Evolutionary conservation across 1,284 basidiomycete genomes (phyloP), one percentile per base, ranked within the genome.

Genomic region (Trichosporon inkin): DNA sequence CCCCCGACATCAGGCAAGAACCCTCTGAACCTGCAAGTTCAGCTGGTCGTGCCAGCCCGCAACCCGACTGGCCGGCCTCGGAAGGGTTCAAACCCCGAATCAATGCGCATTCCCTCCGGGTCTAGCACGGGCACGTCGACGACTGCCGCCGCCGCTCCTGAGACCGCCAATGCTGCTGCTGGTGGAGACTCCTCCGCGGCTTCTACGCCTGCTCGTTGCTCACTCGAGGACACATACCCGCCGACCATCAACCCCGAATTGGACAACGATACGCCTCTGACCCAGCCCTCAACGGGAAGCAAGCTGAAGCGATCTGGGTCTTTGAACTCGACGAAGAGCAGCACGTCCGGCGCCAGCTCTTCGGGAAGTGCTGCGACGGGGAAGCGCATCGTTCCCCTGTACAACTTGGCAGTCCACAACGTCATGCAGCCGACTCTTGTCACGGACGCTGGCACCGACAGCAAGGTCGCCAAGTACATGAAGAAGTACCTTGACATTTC

Each of bases 21-120:
- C 68, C 90, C 92, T 0, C 82, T 95, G 53, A 96, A 95, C 74
- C 83, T 97, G 1, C 94, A 97, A 74, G 87, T 97, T 6, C 94
- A 97, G 76, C 86, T 97, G 34, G 88, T 96, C 10, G 75, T 77
- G 47, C 68, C 53, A 3, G 55, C 56, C 16, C 44, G 36, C 20
- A 39, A 41, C 4, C 24, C 56, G 6, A 22, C 36, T 6, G 38
- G 38, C n/a, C 39, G 60, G 13, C 36, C 55, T 16, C 19, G 59
- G 17, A 24, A 35, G 11, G 51, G 55, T 6, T 60, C 59, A 10
- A 49, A 32, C 28, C 16, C 44, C 6, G 59, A 57, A 16, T 52
- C 55, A 14, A 34, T 53, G 16, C 24, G 41, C 13, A 24, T 38
- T 22, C 24, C 20, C 6, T 49, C 44, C 6, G 44, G 44, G 0